Evolutionary conservation across 805 yeast species (phyloP).

Genomic region (Pichia nakasei): DNA sequence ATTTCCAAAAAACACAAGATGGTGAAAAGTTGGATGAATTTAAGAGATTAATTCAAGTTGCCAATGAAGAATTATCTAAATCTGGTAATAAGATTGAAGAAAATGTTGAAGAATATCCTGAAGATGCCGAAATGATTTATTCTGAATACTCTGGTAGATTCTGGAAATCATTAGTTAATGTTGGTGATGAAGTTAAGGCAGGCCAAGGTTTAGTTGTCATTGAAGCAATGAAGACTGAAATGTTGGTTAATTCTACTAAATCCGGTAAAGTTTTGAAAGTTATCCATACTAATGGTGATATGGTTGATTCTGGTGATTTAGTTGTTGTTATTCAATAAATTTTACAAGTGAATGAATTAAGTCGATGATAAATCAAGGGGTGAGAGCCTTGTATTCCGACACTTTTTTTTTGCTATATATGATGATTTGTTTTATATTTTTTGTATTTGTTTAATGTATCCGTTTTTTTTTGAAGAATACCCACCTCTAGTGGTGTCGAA

Average conservation of each 20-base stretch:
- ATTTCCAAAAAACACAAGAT: slow-evolving; percentile 56
- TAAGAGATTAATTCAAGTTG: slow-evolving; percentile 69
- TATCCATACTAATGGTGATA: slow-evolving; percentile 80
- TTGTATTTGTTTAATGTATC: too few species aligned
- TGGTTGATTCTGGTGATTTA: slow-evolving; percentile 94
- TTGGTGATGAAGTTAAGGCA: slow-evolving; percentile 61
- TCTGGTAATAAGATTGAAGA: slow-evolving; percentile 36
- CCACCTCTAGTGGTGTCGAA: too few species aligned
- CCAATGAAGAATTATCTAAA: slow-evolving; percentile 63
- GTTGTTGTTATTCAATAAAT: slow-evolving; percentile 52
- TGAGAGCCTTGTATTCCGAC: too few species aligned
- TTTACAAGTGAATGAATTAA: too few species aligned
- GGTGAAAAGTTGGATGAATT: slow-evolving; percentile 84
- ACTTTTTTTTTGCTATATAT: too few species aligned
- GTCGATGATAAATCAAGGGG: not conserved
- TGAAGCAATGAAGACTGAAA: slow-evolving; percentile 98
- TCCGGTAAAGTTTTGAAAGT: slow-evolving; percentile 67
- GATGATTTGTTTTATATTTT: too few species aligned
- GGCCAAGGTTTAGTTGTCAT: slow-evolving; percentile 83
- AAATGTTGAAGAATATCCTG: slow-evolving; percentile 55
- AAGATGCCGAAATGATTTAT: slow-evolving; percentile 73
- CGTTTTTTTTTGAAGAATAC: too few species aligned
- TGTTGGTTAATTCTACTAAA: slow-evolving; percentile 69
- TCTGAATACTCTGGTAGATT: slow-evolving; percentile 96
- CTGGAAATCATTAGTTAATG: slow-evolving; percentile 84